Evolutionary conservation across 345 rosid genomes (phyloP), one percentile per base, ranked within the genome.

Genomic region (Eucalyptus decipiens): DNA sequence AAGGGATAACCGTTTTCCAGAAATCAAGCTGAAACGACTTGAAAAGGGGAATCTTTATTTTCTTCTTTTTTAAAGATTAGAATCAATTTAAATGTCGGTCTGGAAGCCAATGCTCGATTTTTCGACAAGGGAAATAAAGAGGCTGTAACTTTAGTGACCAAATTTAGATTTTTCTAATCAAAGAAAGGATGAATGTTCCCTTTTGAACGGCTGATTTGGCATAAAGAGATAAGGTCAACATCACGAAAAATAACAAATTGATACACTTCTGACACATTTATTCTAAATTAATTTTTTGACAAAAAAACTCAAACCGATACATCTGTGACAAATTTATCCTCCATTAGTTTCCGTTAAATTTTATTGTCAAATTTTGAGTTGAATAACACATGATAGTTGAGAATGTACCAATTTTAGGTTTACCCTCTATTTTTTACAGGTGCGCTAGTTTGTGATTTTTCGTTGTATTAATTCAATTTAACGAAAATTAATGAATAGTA

Each of bases 401-500:
- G 0, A 0, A 0, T 52, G 24, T 52, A 52, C 11, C 5, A 0
- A 0, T 52, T 51, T 51, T 0, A 0, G 2, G 58, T 52, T 21
- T 52, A 21, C 0, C 0, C 0, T 52, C 0, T 19, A 8, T 52
- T 52, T 4, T 0, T 52, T 52, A 52, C 0, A 52, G 0, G 5
- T 52, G 24, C 0, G 5, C 11, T 0, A 21, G 0, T 52, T 52
- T 52, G 0, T 52, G 0, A 51, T 51, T 52, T 3, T 52, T 21
- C 2, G 1, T 21, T 0, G 0, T 21, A 8, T 52, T 52, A 52
- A 2, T 52, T 52, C 58, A 52, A 52, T 8, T 52, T 52, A 8
- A 52, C 9, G 0, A 0, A 52, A 19, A 52, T 2, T 52, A 52
- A 3, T 0, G 0, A 52, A 52, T 1, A 52, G 0, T 52, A 0